Percentiles rank a stretch among this genome's conserved stretches.
Evolutionary conservation across 139 green algal genomes (phyloP).

Genomic region (Microglena sp.): DNA sequence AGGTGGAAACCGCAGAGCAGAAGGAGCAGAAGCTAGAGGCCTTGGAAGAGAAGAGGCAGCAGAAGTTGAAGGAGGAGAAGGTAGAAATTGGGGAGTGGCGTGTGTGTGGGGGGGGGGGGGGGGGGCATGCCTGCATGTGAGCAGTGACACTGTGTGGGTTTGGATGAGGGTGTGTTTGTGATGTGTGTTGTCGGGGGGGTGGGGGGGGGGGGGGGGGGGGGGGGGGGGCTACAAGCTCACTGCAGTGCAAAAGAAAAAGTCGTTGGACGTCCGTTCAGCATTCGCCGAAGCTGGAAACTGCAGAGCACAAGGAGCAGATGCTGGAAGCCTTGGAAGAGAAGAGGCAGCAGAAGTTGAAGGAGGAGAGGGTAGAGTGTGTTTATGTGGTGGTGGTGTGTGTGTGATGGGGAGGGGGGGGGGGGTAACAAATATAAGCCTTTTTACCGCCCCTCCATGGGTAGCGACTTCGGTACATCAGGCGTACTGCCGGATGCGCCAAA

Average conservation of each 20-base stretch:
- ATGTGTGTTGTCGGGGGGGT: no score
- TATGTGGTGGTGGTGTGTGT: background rate
- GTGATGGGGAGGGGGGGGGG: no score
- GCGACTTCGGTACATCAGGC: no score
- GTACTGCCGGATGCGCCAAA: no score
- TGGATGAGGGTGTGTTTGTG: no score
- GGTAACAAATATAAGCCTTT: no score
- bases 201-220: no score
- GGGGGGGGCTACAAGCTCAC: constrained; percentile 12
- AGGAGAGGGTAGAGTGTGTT: constrained; percentile 4
- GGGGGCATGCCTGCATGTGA: no score
- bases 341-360: constrained; percentile 6
- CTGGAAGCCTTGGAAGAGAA: constrained; percentile 1
- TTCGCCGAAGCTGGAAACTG: background rate
- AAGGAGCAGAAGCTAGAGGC: constrained; percentile 4
- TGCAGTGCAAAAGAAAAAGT: background rate
- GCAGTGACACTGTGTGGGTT: no score
- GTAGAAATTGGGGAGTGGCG: background rate
- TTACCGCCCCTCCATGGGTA: no score
- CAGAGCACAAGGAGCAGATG: background rate
- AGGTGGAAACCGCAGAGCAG: background rate
- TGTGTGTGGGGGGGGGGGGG: no score
- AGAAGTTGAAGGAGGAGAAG: constrained; percentile 9
- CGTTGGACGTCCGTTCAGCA: background rate
- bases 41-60: background rate